Evolutionary conservation across 2,329 filamentous ascomycete species (phyloP), one percentile per base, ranked within the genome.

Genomic region (Fonsecaea multimorphosa): DNA sequence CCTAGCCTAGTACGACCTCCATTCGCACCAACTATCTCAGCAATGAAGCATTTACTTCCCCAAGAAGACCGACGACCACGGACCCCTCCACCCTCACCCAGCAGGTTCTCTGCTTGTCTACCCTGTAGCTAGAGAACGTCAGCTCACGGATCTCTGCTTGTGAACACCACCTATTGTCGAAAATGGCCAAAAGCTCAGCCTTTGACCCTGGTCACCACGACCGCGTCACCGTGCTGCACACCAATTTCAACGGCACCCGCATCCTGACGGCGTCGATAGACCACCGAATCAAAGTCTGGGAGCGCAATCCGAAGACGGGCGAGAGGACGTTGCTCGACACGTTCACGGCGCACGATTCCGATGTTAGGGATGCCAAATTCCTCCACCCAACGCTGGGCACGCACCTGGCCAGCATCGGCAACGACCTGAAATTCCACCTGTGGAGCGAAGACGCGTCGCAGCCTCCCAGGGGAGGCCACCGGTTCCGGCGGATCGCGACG

Each of bases 281-380:
- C 77, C 94, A 96, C 77, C 92, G 91, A 76, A 90, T 98, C 74
- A 92, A 93, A 75, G 91, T 97, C 68, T 97, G 94, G 85, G 92
- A 94, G 78, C 86, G 89, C 55, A 90, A 95, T 75, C 88, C 85
- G 64, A 83, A 89, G 71, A 90, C 92, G 72, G 87, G 88, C 49
- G 82, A 86, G 64, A 97, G 93, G 92, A 85, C 87, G 58, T 81
- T 95, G 40, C 49, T 71, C 19, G 94, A 98, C 79, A 92, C 87
- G 63, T 97, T 93, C 92, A 88, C 86, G 55, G 94, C 92, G 19
- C 94, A 98, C 76, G 91, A 92, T 75, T 92, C 92, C 57, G 93
- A 97, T 78, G 90, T 98, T 68, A 84, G 93, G 67, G 92, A 97
- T 84, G 91, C 96, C 61, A 92, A 95, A 83, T 98, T 94, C 93